A percentile compares a stretch with the other conserved stretches of the same genome.
These are phyloP conservation scores for Fusarium circinatum DNA, from an alignment of 2,329 filamentous ascomycete genomes.

Conservation along the genomic window DNA sequence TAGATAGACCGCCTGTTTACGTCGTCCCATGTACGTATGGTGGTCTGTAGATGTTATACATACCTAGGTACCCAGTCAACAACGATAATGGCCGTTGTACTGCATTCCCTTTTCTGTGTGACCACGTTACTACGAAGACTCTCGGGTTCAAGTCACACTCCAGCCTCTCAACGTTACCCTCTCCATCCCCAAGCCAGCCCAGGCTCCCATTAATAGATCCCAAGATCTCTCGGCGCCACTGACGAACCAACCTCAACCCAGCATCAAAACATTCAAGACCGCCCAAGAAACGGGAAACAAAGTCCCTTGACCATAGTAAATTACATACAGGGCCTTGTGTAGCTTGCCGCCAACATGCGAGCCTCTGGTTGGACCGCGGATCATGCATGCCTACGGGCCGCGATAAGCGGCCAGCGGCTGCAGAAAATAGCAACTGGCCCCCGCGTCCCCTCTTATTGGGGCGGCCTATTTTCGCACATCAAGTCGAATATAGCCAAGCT, in stretches of 20 bases:
- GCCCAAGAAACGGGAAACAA: constrained; percentile 30
- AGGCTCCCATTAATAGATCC: constrained; percentile 14
- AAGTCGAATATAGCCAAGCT: constrained; percentile 9
- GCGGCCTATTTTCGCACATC: constrained; percentile 7
- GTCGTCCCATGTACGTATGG: neutral
- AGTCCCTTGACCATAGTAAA: constrained; percentile 11
- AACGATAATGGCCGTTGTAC: neutral
- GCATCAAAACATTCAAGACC: constrained; percentile 21
- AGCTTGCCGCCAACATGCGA: constrained; percentile 1
- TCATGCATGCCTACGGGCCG: constrained; percentile 33
- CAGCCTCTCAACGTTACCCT: constrained; percentile 6
- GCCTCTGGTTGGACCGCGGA: constrained; percentile 29
- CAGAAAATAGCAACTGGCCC: constrained; percentile 42
- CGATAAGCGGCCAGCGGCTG: constrained; percentile 42
- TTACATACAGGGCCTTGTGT: constrained; percentile 11
- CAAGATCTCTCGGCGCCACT: constrained; percentile 29
- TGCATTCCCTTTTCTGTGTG: neutral
- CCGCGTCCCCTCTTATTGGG: constrained; percentile 25
- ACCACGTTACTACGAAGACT: neutral
- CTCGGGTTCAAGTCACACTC: neutral
- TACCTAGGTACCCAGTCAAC: neutral
- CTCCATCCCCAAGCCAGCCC: constrained; percentile 1
- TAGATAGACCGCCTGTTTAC: neutral
- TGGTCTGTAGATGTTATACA: neutral
- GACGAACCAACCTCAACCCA: constrained; percentile 22